Base-by-base conservation (phyloP, 176 grass and related monocot species). In the Eremochloa ophiuroides region DNA sequence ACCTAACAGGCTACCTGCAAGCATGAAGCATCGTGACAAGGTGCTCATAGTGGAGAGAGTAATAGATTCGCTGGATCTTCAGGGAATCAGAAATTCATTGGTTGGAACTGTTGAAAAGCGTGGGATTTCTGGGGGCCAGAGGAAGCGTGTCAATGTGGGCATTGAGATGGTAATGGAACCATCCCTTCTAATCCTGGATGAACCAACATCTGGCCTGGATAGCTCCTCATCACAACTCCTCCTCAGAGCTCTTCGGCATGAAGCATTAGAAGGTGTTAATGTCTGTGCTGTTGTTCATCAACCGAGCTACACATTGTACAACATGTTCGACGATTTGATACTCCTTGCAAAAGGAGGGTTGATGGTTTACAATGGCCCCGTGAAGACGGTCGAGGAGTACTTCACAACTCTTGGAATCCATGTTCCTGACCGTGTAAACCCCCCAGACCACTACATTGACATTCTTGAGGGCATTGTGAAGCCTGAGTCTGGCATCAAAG, bases 141-240 rank as follows among this genome's bases (percentile, higher is more conserved):
- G 88, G 75, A 97, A 97, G 81, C 87, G 95, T 42, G 95, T 97
- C 39, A 97, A 97, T 81, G 95, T 97, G 22, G 95, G 95, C 2
- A 82, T 97, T 26, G 95, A 97, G 30, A 97, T 97, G 95, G 95
- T 97, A 22, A 97, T 94, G 85, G 95, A 97, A 3, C 95, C 95
- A 39, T 97, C 95, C 39, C 92, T 97, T 47, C 62, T 97, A 59
- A 94, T 97, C 71, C 84, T 97, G 22, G 95, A 97, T 78, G 95
- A 97, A 85, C 95, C 92, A 77, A 97, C 95, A n/a, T 97, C 95
- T 31, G 95, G 95, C 46, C 61, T 97, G 16, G 95, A 97, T 68
- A 97, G 95, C 79, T 92, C 95, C 42, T 97, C 95, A 0, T 97
- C 95, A 4, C 89, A 90, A 25, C 77, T 97, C 10, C 85, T 97